Evolutionary conservation across 2,329 filamentous ascomycete genomes (phyloP).

Genomic region (Pyricularia sp.): DNA sequence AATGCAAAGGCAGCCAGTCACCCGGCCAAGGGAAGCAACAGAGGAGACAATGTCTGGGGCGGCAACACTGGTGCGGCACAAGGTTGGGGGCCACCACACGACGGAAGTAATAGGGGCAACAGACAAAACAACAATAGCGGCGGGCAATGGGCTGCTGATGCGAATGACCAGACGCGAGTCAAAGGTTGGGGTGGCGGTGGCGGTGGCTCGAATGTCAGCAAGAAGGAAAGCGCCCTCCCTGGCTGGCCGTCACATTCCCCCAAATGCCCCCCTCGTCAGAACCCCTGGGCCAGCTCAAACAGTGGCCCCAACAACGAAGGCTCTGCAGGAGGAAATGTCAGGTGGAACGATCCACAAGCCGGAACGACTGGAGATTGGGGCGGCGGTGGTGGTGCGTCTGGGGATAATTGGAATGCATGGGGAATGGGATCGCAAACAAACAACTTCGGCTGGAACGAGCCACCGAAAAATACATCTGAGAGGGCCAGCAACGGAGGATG

Average conservation of each 20-base stretch:
- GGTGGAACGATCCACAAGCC: not conserved
- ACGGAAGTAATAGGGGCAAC: slow-evolving; percentile 1
- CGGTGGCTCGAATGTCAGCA: not conserved
- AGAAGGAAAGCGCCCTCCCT: not conserved
- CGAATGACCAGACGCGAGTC: not conserved
- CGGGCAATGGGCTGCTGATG: not conserved
- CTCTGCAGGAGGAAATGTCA: slow-evolving; percentile 5
- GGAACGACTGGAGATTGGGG: not conserved
- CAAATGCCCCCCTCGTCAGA: not conserved
- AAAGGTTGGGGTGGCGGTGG: slow-evolving; percentile 1
- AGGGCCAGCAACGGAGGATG: not conserved
- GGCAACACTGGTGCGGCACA: slow-evolving; percentile 6
- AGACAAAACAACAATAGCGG: slow-evolving; percentile 7
- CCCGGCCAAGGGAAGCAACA: slow-evolving; percentile 3
- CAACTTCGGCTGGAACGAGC: not conserved
- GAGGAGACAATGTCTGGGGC: slow-evolving; percentile 9
- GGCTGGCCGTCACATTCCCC: not conserved
- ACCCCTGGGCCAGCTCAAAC: not conserved
- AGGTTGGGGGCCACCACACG: not conserved
- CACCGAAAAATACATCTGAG: not conserved
- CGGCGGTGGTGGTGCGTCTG: not conserved
- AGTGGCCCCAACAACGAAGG: not conserved
- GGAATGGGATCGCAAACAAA: not conserved
- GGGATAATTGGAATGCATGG: not conserved
- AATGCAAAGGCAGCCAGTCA: slow-evolving; percentile 8